Base-by-base conservation (phyloP, 805 yeast species). In the Nakazawaea ambrosiae region DNA sequence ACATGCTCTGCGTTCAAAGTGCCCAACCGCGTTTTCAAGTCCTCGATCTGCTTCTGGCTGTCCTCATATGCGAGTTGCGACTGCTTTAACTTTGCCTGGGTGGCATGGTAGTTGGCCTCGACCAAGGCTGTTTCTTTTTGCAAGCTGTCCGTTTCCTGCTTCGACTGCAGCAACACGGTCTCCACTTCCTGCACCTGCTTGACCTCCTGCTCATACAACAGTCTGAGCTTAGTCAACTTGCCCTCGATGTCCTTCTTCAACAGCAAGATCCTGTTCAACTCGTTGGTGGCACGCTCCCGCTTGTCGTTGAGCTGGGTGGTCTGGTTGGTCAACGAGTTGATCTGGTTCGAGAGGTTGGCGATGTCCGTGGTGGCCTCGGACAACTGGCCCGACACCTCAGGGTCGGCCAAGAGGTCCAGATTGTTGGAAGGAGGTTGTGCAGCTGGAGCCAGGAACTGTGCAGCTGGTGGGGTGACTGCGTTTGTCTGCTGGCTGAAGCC, bases 301-400 rank as follows among this genome's bases (percentile, higher is more conserved):
- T 83, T 83, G 17, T 75, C 81, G 42, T 79, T 79, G 22, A 83
- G 68, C 12, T 68, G 70, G 1, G 83, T 66, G 2, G 94, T 84
- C 57, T 88, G 96, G 17, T 70, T 60, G 1, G 88, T 73, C 45
- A 90, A 64, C 0, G 95, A 82, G 45, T 77, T 77, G 45, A 86
- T 80, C 61, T 89, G 96, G 49, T 81, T 85, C 0, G 95, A 82
- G 29, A 84, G 67, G 48, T 89, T 86, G 12, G 95, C 96, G 55
- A 87, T 72, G 49, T 86, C 96, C 5, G 88, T 73, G 5, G 92
- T 77, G 4, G 95, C 90, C 42, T 75, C 73, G 1, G 95, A 77
- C 34, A 87, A 63, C 50, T 80, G 77, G 20, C 78, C 76, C 1
- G 85, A 71, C 1, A 80, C 69, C 36, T 73, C 84, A 5, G 67